Percentiles rank a stretch among this genome's conserved stretches.
These are phyloP conservation scores for Orbilia oligospora DNA, from an alignment of 2,329 filamentous ascomycete genomes.

Conservation along the genomic window DNA sequence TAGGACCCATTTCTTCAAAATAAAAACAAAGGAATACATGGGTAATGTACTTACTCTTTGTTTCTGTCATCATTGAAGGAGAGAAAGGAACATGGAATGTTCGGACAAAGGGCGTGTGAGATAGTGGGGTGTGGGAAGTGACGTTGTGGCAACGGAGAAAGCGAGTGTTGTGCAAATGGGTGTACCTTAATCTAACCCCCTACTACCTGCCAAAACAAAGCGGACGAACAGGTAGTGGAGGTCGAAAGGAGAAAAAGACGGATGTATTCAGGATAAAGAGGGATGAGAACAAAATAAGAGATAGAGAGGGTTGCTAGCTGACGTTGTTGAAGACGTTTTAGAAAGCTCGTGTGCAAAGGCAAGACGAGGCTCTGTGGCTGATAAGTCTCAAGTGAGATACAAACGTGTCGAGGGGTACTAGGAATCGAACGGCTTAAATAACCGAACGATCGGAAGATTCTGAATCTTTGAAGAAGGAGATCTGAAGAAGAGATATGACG, in stretches of 20 bases:
- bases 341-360: background rate
- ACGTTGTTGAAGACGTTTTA: slow-evolving; percentile 1
- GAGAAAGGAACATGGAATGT: slow-evolving; percentile 29
- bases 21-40: slow-evolving; percentile 19
- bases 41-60: slow-evolving; percentile 30
- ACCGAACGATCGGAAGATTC: slow-evolving; percentile 45
- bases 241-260: slow-evolving; percentile 1
- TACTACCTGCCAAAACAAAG: slow-evolving; percentile 53
- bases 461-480: background rate
- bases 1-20: background rate
- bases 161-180: slow-evolving; percentile 15
- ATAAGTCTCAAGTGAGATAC: slow-evolving; percentile 31
- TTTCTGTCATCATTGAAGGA: slow-evolving; percentile 34
- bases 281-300: background rate
- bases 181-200: slow-evolving; percentile 25
- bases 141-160: slow-evolving; percentile 10
- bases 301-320: background rate
- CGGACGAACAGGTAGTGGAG: slow-evolving; percentile 49
- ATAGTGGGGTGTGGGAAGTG: slow-evolving; percentile 12
- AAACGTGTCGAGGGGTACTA: slow-evolving; percentile 54
- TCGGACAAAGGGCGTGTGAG: background rate
- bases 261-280: background rate
- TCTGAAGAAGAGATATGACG: slow-evolving; percentile 7
- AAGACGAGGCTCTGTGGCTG: slow-evolving; percentile 36
- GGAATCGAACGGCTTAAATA: slow-evolving; percentile 39